phyloP scores from a whole-genome alignment of 2,329 filamentous ascomycete genomes.

The Talaromyces marneffei region DNA sequence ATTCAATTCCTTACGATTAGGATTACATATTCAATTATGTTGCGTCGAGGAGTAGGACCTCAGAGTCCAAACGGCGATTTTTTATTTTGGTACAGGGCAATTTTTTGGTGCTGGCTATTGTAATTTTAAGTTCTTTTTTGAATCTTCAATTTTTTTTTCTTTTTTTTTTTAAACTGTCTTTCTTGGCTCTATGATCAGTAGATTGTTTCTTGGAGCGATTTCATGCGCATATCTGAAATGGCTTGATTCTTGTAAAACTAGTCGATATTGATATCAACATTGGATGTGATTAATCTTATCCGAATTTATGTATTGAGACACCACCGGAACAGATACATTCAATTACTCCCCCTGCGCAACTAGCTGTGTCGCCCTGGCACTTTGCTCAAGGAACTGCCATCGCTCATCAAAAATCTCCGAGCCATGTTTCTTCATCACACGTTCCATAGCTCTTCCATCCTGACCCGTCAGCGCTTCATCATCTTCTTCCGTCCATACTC shows the following conservation, averaged over 20 bases:
- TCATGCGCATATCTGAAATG: neutral
- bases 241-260: neutral
- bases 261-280: neutral
- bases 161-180: neutral
- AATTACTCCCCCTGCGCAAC: neutral
- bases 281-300: neutral
- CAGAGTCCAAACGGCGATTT: neutral
- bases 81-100: neutral
- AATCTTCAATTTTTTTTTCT: neutral
- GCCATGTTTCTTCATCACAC: slow-evolving; percentile 42
- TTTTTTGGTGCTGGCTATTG: slow-evolving; percentile 6
- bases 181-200: neutral
- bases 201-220: neutral
- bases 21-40: neutral
- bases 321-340: neutral
- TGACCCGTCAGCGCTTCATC: slow-evolving; percentile 33
- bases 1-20: neutral
- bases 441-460: slow-evolving; percentile 30
- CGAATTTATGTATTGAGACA: neutral
- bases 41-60: neutral
- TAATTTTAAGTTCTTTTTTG: slow-evolving; percentile 20
- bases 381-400: slow-evolving; percentile 31
- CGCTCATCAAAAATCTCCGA: slow-evolving; percentile 28
- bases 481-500: slow-evolving; percentile 46
- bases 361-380: neutral